Evolutionary conservation across 768 basidiomycete species (phyloP).

Genomic region (Lanmaoa rubissima): DNA sequence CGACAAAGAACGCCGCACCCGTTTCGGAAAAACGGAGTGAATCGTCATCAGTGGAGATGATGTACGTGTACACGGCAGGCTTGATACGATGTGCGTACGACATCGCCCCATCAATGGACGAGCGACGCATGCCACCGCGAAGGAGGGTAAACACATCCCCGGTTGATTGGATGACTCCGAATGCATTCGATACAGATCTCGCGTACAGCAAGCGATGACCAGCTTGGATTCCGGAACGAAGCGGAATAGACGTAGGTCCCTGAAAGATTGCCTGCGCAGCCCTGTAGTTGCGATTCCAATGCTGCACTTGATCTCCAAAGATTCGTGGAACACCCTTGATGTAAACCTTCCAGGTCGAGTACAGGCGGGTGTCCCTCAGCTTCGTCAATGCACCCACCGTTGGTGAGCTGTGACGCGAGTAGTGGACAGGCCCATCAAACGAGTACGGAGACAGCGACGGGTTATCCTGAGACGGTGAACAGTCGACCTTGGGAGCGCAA

Average conservation of each 20-base stretch:
- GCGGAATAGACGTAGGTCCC: slow-evolving; percentile 57
- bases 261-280: slow-evolving; percentile 71
- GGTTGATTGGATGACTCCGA: slow-evolving; percentile 53
- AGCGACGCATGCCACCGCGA: slow-evolving; percentile 38
- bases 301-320: slow-evolving; percentile 60
- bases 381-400: slow-evolving; percentile 64
- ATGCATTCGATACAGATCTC: slow-evolving; percentile 57
- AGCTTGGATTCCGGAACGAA: slow-evolving; percentile 68
- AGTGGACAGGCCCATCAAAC: slow-evolving; percentile 75
- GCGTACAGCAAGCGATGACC: slow-evolving; percentile 76
- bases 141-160: slow-evolving; percentile 52
- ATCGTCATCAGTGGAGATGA: slow-evolving; percentile 73
- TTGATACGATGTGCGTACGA: slow-evolving; percentile 53
- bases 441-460: slow-evolving; percentile 50
- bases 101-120: slow-evolving; percentile 10
- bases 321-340: slow-evolving; percentile 56
- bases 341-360: slow-evolving; percentile 78
- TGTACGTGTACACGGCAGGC: slow-evolving; percentile 83
- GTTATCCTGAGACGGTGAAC: slow-evolving; percentile 43
- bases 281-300: slow-evolving; percentile 65
- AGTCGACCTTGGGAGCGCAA: slow-evolving; percentile 48
- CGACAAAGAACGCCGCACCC: slow-evolving; percentile 83
- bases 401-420: slow-evolving; percentile 68
- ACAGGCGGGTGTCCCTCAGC: slow-evolving; percentile 58
- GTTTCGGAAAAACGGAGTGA: slow-evolving; percentile 84